Evolutionary conservation across 495 filamentous ascomycete species (phyloP), one percentile per base, ranked within the genome.

Genomic region (Penicillium canariense): DNA sequence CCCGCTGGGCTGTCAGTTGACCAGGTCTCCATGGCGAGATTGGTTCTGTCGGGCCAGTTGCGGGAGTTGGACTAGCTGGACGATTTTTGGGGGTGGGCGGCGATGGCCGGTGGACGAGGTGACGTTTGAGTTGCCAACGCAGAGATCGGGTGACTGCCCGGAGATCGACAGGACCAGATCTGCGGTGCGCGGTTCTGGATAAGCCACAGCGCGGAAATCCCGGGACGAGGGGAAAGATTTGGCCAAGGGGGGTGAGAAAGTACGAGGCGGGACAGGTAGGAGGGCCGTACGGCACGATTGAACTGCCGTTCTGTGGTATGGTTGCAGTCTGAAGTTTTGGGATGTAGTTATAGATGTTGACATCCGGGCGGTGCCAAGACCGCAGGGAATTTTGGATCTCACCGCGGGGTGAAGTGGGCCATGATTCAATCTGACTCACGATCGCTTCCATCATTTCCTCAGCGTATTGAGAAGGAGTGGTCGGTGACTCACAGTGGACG

Each of bases 131-230:
- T 50, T 74, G 71, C 68, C 70, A 73, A 66, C 70, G 58, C 70
- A 73, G 68, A 67, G 69, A 69, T 70, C 71, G 62, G 71, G 69
- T 74, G 71, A 74, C 70, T 58, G 59, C 52, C 51, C 45, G 32
- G 40, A 39, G 69, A 72, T 72, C 65, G 67, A 67, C 66, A 68
- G 63, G 57, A 63, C 63, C 57, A 60, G 55, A 64, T 63, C 61
- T 56, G 55, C 60, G 34, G 45, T 48, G 46, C 46, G 42, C 50
- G 60, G 46, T 46, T 34, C 22, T 43, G 59, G 48, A 56, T 44
- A 55, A 60, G 50, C 55, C 54, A 56, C 54, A 55, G 50, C 57
- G 59, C n/a, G n/a, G n/a, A n/a, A n/a, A n/a, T n/a, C n/a, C n/a
- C n/a, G n/a, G n/a, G n/a, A n/a, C n/a, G n/a, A n/a, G n/a, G n/a